A percentile compares a stretch with the other conserved stretches of the same genome.
Conservation (phyloP, 139 green algal species). For the Desmodesmus armatus region DNA sequence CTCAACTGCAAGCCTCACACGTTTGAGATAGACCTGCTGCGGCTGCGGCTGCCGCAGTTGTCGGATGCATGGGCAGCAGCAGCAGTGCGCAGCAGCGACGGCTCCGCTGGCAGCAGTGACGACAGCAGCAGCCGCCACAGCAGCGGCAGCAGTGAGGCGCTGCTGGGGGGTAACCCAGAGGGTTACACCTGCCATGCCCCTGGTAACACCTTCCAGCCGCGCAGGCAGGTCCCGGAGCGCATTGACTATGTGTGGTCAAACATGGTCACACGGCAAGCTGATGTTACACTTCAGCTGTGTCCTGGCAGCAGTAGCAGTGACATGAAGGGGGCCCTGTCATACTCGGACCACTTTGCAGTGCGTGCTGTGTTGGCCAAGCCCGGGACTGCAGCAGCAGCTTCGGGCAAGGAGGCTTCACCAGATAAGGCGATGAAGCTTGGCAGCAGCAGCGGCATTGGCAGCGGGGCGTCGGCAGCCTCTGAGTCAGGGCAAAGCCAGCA, state of each 20-base stretch:
- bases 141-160: neutral
- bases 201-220: conserved; percentile 53
- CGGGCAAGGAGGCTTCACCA: neutral
- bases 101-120: neutral
- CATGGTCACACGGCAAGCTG: neutral
- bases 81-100: conserved; percentile 27
- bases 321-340: conserved; percentile 46
- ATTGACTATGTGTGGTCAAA: conserved; percentile 55
- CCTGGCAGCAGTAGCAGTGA: conserved; percentile 6
- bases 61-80: conserved; percentile 55
- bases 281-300: conserved; percentile 35
- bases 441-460: conserved; percentile 4
- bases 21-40: conserved; percentile 56
- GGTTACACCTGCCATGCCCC: conserved; percentile 59
- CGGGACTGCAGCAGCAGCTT: neutral
- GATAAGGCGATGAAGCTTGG: neutral
- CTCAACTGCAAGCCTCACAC: conserved; percentile 59
- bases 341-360: conserved; percentile 64
- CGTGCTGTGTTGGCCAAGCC: conserved; percentile 8
- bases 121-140: conserved; percentile 17
- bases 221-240: conserved; percentile 50
- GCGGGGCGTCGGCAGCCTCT: neutral
- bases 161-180: neutral
- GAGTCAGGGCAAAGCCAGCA: neutral
- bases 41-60: conserved; percentile 26